phyloP scores from a whole-genome alignment of 768 basidiomycete species.

The Clathrus columnatus region DNA sequence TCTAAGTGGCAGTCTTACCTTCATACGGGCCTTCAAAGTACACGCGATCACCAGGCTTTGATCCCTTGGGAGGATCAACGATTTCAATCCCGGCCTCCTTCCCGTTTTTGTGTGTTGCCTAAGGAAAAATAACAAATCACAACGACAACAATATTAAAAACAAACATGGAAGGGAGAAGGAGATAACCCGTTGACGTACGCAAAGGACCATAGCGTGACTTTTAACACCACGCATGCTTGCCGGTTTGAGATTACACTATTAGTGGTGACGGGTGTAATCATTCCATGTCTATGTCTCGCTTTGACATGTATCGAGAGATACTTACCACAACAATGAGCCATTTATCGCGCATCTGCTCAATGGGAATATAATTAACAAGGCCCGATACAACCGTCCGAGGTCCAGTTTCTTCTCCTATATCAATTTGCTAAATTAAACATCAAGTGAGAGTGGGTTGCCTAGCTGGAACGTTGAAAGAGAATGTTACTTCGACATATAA shows the following conservation, averaged over 20 bases:
- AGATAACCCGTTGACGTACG: slow-evolving; percentile 41
- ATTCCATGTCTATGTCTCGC: background rate
- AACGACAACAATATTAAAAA: background rate
- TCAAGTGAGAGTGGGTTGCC: background rate
- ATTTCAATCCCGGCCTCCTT: slow-evolving; percentile 89
- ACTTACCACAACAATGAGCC: slow-evolving; percentile 74
- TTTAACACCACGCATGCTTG: slow-evolving; percentile 94
- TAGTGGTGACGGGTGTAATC: background rate
- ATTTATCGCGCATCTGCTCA: slow-evolving; percentile 81
- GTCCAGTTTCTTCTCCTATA: slow-evolving; percentile 89
- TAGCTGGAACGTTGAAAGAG: background rate
- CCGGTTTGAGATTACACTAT: slow-evolving; percentile 91
- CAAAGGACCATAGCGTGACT: slow-evolving; percentile 97
- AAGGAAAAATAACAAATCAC: background rate
- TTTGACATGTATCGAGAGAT: background rate
- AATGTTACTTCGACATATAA: slow-evolving; percentile 82
- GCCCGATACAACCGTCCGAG: slow-evolving; percentile 93
- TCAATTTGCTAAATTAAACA: slow-evolving; percentile 70
- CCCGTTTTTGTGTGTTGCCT: slow-evolving; percentile 88
- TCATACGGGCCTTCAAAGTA: slow-evolving; percentile 92
- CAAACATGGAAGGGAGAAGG: too few species aligned
- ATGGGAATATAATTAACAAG: slow-evolving; percentile 95
- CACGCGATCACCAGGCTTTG: slow-evolving; percentile 85
- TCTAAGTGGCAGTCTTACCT: slow-evolving; percentile 34
- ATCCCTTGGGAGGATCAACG: slow-evolving; percentile 76